These are phyloP conservation scores for Puccinia coronata DNA, from an alignment of 1,284 basidiomycete species.

Conservation along the genomic window DNA sequence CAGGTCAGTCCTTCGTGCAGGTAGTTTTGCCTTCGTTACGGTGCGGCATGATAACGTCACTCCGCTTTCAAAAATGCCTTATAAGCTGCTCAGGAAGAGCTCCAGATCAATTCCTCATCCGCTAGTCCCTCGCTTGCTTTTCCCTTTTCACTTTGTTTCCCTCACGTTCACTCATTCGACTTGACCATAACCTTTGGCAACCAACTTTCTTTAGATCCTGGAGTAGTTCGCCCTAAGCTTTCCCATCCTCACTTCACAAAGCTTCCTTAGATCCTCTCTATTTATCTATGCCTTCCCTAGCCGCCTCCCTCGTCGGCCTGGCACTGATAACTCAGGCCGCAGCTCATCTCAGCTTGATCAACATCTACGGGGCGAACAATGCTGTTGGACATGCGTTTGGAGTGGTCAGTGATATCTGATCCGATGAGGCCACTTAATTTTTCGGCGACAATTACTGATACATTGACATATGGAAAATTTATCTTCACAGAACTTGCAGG, in stretches of 20 bases:
- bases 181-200: not conserved
- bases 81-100: not conserved
- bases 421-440: too few relatives aligned
- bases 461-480: not conserved
- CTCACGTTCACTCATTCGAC: not conserved
- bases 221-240: too few relatives aligned
- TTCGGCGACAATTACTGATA: not conserved
- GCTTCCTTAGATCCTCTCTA: not conserved
- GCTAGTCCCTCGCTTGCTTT: too few relatives aligned
- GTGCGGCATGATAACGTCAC: not conserved
- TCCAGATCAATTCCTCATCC: not conserved
- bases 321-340: not conserved
- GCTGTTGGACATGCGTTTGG: slow-evolving; percentile 40
- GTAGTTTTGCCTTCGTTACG: not conserved
- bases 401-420: slow-evolving; percentile 11
- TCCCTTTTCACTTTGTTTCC: not conserved
- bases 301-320: not conserved
- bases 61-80: not conserved
- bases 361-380: slow-evolving; percentile 40
- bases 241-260: too few relatives aligned
- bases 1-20: not conserved
- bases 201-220: too few relatives aligned
- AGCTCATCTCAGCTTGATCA: slow-evolving; percentile 34
- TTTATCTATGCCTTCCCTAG: slow-evolving; percentile 12
- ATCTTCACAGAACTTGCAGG: slow-evolving; percentile 27